These are phyloP conservation scores for Kodamaea leandrae DNA, from an alignment of 805 yeast genomes.

Conservation along the genomic window DNA sequence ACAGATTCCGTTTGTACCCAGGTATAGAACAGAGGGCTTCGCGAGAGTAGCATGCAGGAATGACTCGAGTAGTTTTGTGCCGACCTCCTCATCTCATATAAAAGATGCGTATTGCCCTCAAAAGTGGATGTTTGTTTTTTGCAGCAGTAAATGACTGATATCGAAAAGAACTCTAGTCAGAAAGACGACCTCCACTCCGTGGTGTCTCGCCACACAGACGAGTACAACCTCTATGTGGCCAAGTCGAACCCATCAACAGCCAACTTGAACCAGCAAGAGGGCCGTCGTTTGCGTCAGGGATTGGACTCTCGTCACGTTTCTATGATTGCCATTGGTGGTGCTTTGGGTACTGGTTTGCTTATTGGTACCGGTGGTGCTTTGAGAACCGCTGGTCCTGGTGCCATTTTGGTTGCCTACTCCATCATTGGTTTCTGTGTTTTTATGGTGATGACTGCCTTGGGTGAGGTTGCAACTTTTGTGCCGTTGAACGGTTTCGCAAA, in stretches of 20 bases:
- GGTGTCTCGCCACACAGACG: constrained; percentile 44
- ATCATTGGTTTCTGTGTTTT: constrained; percentile 70
- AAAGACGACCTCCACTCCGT: constrained; percentile 27
- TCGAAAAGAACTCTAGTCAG: constrained; percentile 16
- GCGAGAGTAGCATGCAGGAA: background rate
- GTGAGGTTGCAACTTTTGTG: constrained; percentile 66
- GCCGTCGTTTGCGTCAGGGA: constrained; percentile 21
- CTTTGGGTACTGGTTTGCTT: constrained; percentile 76
- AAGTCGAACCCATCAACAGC: constrained; percentile 40
- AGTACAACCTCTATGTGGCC: constrained; percentile 46
- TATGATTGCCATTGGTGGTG: constrained; percentile 82
- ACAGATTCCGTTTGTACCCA: background rate
- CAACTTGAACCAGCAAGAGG: constrained; percentile 28
- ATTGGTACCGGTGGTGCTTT: constrained; percentile 76
- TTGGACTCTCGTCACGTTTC: constrained; percentile 59
- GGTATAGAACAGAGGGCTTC: background rate
- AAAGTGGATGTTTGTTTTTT: background rate
- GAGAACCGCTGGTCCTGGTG: constrained; percentile 67
- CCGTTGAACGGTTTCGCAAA: constrained; percentile 70
- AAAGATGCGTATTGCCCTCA: background rate
- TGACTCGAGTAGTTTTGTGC: background rate
- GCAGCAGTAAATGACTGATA: constrained; percentile 6
- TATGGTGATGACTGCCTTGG: constrained; percentile 65
- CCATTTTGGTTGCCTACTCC: constrained; percentile 62
- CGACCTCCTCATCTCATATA: constrained; percentile 1